A percentile compares a stretch with the other conserved stretches of the same genome.
Conservation (phyloP, 768 basidiomycete species). For the Tephrocybe sp. region DNA sequence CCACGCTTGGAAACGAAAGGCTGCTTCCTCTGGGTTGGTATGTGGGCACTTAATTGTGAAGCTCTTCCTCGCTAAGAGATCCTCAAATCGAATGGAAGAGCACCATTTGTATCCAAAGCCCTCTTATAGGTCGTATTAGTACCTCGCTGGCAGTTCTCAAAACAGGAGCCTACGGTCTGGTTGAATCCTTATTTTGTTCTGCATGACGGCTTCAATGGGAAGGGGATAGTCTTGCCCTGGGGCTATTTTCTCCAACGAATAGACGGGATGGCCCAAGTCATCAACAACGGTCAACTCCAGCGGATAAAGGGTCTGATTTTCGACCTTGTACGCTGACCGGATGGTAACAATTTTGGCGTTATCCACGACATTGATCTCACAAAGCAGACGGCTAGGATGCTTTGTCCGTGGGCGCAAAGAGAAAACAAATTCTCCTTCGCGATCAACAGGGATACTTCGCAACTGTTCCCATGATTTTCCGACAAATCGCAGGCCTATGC, state of each 20-base stretch:
- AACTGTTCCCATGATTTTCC: conserved; percentile 90
- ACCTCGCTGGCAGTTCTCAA: not conserved
- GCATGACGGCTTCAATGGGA: conserved; percentile 86
- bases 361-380: conserved; percentile 86
- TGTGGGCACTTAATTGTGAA: conserved; percentile 88
- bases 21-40: conserved; percentile 74
- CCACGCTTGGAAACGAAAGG: conserved; percentile 94
- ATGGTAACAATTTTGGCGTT: conserved; percentile 95
- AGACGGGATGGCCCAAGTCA: conserved; percentile 76
- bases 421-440: conserved; percentile 90
- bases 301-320: conserved; percentile 90
- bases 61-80: conserved; percentile 65
- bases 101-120: conserved; percentile 98
- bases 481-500: conserved; percentile 80
- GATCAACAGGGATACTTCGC: conserved; percentile 85
- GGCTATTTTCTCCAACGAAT: conserved; percentile 83
- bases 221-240: conserved; percentile 88
- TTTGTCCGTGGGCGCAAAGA: conserved; percentile 79
- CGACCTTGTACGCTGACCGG: conserved; percentile 88
- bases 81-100: conserved; percentile 84
- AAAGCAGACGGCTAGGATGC: conserved; percentile 78
- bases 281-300: conserved; percentile 91
- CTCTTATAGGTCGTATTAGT: conserved; percentile 46
- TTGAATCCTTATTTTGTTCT: conserved; percentile 79
- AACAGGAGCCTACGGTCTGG: conserved; percentile 78